A percentile compares a stretch with the other conserved stretches of the same genome.
These are phyloP conservation scores for Holtermanniella nyarrowii DNA, from an alignment of 768 basidiomycete species.

Conservation along the genomic window DNA sequence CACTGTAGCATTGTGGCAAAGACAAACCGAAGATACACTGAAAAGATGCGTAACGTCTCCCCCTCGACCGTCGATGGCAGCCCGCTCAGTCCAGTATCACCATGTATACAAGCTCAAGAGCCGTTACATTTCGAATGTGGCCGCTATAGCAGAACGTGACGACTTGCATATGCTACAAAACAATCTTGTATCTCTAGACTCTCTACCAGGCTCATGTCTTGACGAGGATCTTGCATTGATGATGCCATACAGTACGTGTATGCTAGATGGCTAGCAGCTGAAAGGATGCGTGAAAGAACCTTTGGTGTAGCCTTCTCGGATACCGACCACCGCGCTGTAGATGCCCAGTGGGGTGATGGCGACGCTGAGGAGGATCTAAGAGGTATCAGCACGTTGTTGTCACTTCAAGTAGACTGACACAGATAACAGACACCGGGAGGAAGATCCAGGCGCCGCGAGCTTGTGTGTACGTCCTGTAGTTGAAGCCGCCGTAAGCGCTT, in stretches of 20 bases:
- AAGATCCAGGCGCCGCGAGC: neutral
- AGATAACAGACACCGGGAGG: neutral
- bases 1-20: too few species aligned
- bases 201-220: too few species aligned
- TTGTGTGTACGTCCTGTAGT: neutral
- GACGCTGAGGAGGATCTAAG: constrained; percentile 15
- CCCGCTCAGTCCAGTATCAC: too few species aligned
- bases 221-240: too few species aligned
- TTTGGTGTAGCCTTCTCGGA: constrained; percentile 18
- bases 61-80: too few species aligned
- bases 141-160: too few species aligned
- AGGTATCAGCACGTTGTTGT: neutral
- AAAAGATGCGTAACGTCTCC: too few species aligned
- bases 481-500: neutral
- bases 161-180: too few species aligned
- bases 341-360: constrained; percentile 24
- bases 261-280: constrained; percentile 7
- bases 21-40: too few species aligned
- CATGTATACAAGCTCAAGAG: too few species aligned
- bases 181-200: too few species aligned
- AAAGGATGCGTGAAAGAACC: constrained; percentile 21
- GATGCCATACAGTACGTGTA: neutral
- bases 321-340: constrained; percentile 18
- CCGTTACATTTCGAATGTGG: too few species aligned
- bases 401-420: neutral